Conservation (phyloP, 1,284 basidiomycete species). For the Mixia osmundae region DNA sequence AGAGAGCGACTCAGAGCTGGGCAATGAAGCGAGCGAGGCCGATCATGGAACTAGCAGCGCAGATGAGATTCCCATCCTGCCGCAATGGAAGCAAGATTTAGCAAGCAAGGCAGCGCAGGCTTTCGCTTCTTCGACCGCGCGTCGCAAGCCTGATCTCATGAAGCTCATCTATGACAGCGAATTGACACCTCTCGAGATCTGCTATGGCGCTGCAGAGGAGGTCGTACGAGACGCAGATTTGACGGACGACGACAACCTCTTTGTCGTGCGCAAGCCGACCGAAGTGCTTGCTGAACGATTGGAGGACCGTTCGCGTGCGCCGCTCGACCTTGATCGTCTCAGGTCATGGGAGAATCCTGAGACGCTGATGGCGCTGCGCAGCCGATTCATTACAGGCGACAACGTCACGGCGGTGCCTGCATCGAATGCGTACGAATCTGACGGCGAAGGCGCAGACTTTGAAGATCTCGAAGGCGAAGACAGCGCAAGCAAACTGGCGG, state of each 20-base stretch:
- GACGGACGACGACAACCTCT: slow-evolving; percentile 45
- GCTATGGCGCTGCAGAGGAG: slow-evolving; percentile 12
- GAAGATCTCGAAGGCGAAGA: slow-evolving; percentile 29
- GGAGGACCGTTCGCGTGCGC: slow-evolving; percentile 35
- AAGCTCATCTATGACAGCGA: slow-evolving; percentile 57
- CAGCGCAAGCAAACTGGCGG: slow-evolving; percentile 26
- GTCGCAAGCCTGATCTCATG: slow-evolving; percentile 47
- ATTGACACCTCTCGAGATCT: slow-evolving; percentile 45
- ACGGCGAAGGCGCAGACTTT: slow-evolving; percentile 28
- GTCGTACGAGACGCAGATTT: slow-evolving; percentile 14
- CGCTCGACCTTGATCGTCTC: slow-evolving; percentile 30
- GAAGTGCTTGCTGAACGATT: slow-evolving; percentile 18
- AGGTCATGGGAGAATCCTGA: slow-evolving; percentile 62
- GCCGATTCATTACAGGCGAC: slow-evolving; percentile 70
- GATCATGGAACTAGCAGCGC: too few species aligned
- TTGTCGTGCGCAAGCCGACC: slow-evolving; percentile 32
- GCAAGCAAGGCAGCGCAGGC: slow-evolving; percentile 34
- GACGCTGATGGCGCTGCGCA: slow-evolving; percentile 59
- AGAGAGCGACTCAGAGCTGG: too few species aligned
- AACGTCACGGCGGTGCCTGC: slow-evolving; percentile 11
- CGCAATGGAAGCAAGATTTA: slow-evolving; percentile 57
- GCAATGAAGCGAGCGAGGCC: too few species aligned
- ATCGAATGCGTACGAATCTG: slow-evolving; percentile 24
- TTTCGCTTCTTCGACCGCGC: slow-evolving; percentile 27
- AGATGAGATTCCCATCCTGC: slow-evolving; percentile 21